Conservation (phyloP, 192 early-diverging fungal species). For the Phlyctochytrium arcticum region DNA sequence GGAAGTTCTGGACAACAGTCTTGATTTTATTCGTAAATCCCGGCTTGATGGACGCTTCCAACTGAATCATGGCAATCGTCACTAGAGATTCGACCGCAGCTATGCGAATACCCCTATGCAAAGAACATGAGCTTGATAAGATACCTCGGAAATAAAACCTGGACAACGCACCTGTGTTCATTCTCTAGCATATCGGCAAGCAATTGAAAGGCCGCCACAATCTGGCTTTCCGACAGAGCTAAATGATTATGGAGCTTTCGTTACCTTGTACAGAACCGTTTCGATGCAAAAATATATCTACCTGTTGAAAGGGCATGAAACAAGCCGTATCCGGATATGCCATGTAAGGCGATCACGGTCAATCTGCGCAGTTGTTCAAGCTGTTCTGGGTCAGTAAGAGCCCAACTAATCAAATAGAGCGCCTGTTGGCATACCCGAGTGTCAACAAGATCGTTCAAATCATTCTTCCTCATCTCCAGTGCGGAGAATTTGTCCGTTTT, state of each 20-base stretch:
- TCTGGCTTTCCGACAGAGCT: constrained; percentile 22
- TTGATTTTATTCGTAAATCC: constrained; percentile 18
- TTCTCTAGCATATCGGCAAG: constrained; percentile 45
- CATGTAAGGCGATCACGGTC: constrained; percentile 46
- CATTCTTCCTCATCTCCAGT: constrained; percentile 42
- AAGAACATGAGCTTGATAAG: neutral
- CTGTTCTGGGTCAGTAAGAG: constrained; percentile 21
- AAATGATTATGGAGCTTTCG: neutral
- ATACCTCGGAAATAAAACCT: neutral
- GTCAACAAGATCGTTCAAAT: constrained; percentile 47
- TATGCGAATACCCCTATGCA: constrained; percentile 37
- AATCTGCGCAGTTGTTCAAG: constrained; percentile 46
- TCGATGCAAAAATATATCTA: constrained; percentile 1
- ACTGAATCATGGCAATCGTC: constrained; percentile 35
- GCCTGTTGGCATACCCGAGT: constrained; percentile 31
- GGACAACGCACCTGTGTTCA: constrained; percentile 38
- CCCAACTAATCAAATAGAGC: too few species aligned
- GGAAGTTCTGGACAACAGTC: constrained; percentile 15
- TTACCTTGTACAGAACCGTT: neutral
- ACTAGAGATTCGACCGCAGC: constrained; percentile 43
- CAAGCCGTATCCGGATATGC: constrained; percentile 43
- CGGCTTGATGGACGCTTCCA: constrained; percentile 22
- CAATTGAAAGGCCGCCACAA: constrained; percentile 39
- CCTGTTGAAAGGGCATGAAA: constrained; percentile 42
- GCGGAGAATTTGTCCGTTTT: constrained; percentile 48